A percentile compares a stretch with the other conserved stretches of the same genome.
Conservation (phyloP, 352 stramenopile genomes). For the Phytopythium boreale region DNA sequence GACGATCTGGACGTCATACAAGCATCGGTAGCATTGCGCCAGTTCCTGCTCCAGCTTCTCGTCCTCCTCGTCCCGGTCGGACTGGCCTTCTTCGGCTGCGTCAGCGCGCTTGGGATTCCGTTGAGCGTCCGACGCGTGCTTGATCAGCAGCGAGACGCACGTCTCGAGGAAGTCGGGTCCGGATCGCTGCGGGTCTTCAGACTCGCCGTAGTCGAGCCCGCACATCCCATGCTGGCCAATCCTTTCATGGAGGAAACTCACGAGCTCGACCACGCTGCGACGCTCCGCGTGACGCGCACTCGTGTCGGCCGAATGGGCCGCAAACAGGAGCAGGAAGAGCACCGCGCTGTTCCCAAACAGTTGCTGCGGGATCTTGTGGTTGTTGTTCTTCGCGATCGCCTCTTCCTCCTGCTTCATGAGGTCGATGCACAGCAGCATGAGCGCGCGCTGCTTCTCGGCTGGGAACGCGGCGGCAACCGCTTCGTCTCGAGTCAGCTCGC, state of each 20-base stretch:
- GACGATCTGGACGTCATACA: conserved; percentile 75
- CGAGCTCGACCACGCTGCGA: conserved; percentile 1
- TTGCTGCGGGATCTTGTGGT: conserved; percentile 37
- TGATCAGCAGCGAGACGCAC: conserved; percentile 30
- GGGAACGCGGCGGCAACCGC: conserved; percentile 13
- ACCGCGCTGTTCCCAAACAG: conserved; percentile 53
- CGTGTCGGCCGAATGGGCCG: conserved; percentile 14
- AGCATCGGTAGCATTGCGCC: conserved; percentile 67
- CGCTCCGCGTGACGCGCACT: not conserved
- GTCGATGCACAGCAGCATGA: conserved; percentile 44
- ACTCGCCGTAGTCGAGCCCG: conserved; percentile 27
- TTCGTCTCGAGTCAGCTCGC: conserved; percentile 10
- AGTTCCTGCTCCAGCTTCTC: conserved; percentile 45
- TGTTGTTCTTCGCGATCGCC: conserved; percentile 26
- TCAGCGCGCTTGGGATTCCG: conserved; percentile 1
- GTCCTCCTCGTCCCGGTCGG: conserved; percentile 13
- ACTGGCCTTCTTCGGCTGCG: conserved; percentile 6
- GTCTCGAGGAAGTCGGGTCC: conserved; percentile 34
- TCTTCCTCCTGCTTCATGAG: conserved; percentile 77
- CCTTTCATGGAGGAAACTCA: conserved; percentile 41
- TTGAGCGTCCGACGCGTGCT: conserved; percentile 6
- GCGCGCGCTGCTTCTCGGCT: conserved; percentile 19
- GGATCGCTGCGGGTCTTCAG: conserved; percentile 6
- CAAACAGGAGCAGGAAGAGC: conserved; percentile 45
- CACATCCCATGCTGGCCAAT: conserved; percentile 50